These are phyloP conservation scores for Chlamydomonas sp. DNA, from an alignment of 139 green algal species.

Conservation along the genomic window DNA sequence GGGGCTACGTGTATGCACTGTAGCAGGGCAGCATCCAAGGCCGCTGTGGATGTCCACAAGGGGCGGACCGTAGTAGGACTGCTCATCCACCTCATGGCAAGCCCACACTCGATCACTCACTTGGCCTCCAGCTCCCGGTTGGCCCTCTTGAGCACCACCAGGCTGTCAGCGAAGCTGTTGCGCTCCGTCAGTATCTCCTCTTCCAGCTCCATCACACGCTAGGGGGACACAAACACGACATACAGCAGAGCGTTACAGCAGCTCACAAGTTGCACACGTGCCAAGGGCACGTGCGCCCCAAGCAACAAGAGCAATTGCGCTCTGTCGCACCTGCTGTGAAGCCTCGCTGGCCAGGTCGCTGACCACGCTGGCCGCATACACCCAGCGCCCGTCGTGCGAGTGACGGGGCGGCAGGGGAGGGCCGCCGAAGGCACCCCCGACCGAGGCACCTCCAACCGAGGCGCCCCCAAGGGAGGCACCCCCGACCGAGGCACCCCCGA, in stretches of 20 bases:
- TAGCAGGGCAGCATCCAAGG: too few relatives aligned
- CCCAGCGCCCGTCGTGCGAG: not conserved
- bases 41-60: too few relatives aligned
- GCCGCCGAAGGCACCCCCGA: not conserved
- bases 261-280: not conserved
- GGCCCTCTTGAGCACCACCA: not conserved
- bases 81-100: not conserved
- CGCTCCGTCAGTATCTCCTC: slow-evolving; percentile 33
- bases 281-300: not conserved
- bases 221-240: not conserved
- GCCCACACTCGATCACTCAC: not conserved
- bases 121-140: slow-evolving; percentile 27
- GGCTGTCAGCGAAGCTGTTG: slow-evolving; percentile 29
- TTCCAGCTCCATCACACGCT: slow-evolving; percentile 38
- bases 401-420: not conserved
- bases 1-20: too few relatives aligned
- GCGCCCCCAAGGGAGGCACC: too few relatives aligned
- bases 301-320: not conserved
- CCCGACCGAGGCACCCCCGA: too few relatives aligned
- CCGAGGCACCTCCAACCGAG: not conserved
- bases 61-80: not conserved
- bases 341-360: slow-evolving; percentile 16
- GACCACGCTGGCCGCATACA: slow-evolving; percentile 9
- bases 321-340: not conserved
- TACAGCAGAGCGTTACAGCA: not conserved